Evolutionary conservation across 352 stramenopile species (phyloP).

Genomic region (Blastocystis sp.): DNA sequence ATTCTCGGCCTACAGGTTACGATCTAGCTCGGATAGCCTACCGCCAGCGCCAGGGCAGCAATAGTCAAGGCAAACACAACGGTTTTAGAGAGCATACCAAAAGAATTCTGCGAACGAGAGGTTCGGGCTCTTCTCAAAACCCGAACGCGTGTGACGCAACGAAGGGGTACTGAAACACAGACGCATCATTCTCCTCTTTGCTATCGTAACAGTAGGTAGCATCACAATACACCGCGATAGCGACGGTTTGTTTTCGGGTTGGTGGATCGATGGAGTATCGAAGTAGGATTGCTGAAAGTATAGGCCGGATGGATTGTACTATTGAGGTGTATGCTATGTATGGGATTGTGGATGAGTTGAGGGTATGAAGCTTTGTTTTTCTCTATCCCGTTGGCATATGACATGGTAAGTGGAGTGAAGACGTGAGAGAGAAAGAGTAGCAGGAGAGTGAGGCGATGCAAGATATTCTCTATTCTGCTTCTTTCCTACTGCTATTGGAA

Average conservation of each 20-base stretch:
- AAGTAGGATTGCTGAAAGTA: not conserved
- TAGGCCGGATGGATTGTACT: no score
- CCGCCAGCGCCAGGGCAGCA: not conserved
- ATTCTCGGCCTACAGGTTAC: not conserved
- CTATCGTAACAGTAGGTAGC: not conserved
- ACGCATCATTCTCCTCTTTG: not conserved
- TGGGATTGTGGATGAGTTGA: no score
- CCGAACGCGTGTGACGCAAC: not conserved
- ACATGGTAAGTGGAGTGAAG: no score
- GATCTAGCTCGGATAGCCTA: not conserved
- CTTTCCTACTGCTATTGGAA: no score
- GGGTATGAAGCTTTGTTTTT: no score
- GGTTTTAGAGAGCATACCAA: not conserved
- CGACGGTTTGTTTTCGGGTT: not conserved
- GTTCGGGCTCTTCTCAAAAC: not conserved
- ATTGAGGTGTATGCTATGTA: no score
- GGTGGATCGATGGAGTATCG: not conserved
- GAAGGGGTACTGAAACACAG: not conserved
- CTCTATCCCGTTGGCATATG: no score
- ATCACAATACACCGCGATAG: not conserved
- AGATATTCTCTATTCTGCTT: no score
- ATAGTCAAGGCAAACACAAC: not conserved
- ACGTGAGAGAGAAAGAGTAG: no score
- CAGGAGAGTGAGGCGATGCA: no score
- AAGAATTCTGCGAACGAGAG: not conserved